These are phyloP conservation scores for Carex scoparia DNA, from an alignment of 176 grass and related monocot species.

Conservation along the genomic window DNA sequence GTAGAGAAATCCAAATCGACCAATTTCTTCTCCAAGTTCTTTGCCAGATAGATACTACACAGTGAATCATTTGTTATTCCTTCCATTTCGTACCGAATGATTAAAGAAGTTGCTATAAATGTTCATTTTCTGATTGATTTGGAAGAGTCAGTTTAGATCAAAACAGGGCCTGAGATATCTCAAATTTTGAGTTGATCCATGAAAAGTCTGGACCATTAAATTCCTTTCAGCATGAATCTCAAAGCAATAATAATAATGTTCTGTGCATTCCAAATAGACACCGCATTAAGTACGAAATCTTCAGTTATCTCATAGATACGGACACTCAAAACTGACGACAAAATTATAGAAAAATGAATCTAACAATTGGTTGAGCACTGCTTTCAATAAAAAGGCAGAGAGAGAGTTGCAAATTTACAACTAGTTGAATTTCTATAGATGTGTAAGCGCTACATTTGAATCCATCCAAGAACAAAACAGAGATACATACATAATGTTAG, in stretches of 20 bases:
- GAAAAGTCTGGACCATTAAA: too few relatives aligned
- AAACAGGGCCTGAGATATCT: neutral
- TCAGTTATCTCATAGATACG: too few relatives aligned
- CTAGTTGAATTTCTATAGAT: neutral
- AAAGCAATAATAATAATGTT: too few relatives aligned
- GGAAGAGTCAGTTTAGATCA: neutral
- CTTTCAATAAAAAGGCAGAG: neutral
- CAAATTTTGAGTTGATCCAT: too few relatives aligned
- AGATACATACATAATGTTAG: constrained; percentile 15
- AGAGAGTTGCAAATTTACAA: constrained; percentile 17
- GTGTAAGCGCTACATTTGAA: neutral
- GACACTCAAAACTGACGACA: neutral
- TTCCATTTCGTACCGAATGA: constrained; percentile 18
- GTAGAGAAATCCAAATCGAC: constrained; percentile 57
- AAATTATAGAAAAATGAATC: neutral
- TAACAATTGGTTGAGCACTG: neutral
- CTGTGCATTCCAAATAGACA: too few relatives aligned
- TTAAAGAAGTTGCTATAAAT: neutral
- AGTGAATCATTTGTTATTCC: constrained; percentile 9
- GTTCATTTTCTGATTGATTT: neutral
- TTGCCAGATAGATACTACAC: constrained; percentile 42
- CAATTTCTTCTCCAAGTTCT: constrained; percentile 78
- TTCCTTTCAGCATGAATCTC: too few relatives aligned
- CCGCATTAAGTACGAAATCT: too few relatives aligned
- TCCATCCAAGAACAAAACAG: constrained; percentile 9